These are phyloP conservation scores for Flammula alnicola DNA, from an alignment of 1,284 basidiomycete species.

Conservation along the genomic window DNA sequence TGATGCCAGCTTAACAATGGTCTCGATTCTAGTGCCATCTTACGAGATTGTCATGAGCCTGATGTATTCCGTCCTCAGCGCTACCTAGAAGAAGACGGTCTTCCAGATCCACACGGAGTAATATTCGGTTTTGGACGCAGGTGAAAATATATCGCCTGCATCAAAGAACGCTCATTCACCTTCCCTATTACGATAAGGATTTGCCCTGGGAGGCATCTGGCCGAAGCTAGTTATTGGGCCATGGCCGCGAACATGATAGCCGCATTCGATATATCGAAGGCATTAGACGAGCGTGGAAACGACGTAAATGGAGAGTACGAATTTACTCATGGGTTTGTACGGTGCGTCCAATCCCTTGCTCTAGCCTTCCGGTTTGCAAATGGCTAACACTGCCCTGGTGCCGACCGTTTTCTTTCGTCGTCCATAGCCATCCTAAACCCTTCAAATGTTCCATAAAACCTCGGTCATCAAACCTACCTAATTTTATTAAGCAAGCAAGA, in stretches of 20 bases:
- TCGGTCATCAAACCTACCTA: constrained; percentile 23
- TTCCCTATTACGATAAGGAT: constrained; percentile 31
- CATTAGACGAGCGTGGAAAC: constrained; percentile 35
- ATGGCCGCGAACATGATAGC: constrained; percentile 40
- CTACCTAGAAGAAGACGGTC: constrained; percentile 37
- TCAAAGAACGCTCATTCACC: constrained; percentile 1
- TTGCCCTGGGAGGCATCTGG: constrained; percentile 48
- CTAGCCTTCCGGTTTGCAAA: not conserved
- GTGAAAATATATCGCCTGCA: constrained; percentile 28
- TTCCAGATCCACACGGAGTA: constrained; percentile 44
- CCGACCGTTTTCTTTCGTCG: not conserved
- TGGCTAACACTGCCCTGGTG: not conserved
- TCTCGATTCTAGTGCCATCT: constrained; percentile 40
- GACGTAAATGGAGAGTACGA: constrained; percentile 35
- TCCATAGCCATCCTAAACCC: constrained; percentile 41
- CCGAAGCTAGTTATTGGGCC: constrained; percentile 40
- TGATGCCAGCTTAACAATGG: not conserved
- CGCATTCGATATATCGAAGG: constrained; percentile 39
- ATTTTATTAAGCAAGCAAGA: constrained; percentile 32
- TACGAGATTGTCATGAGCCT: constrained; percentile 44
- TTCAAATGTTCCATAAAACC: constrained; percentile 30
- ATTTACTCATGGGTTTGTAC: constrained; percentile 41
- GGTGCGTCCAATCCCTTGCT: constrained; percentile 35
- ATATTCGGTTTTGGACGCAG: constrained; percentile 52
- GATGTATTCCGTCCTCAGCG: constrained; percentile 44